Evolutionary conservation across 805 yeast genomes (phyloP).

Genomic region (Cyberlindnera euphorbiae): DNA sequence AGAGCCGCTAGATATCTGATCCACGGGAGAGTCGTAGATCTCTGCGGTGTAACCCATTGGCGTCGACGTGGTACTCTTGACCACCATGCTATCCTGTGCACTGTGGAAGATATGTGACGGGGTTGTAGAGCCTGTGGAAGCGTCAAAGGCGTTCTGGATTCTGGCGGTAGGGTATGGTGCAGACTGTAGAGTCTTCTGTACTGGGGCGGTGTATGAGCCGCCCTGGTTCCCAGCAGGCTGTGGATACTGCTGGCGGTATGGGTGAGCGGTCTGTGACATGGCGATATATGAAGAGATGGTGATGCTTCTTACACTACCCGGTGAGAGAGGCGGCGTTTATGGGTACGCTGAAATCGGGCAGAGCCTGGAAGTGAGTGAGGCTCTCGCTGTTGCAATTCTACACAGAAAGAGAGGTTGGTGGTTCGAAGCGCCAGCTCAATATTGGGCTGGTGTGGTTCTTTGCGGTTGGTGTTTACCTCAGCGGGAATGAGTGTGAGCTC

Average conservation of each 20-base stretch:
- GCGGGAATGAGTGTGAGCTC: too few species aligned
- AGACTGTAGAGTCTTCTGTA: not conserved
- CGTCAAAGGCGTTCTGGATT: not conserved
- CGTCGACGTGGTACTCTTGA: too few species aligned
- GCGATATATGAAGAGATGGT: not conserved
- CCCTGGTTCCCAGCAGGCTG: not conserved
- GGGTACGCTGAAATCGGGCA: not conserved
- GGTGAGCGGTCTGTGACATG: slow-evolving; percentile 1
- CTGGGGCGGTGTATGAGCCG: not conserved
- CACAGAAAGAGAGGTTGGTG: too few species aligned
- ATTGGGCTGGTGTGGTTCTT: too few species aligned
- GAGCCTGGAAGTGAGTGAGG: too few species aligned
- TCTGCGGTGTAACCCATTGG: too few species aligned
- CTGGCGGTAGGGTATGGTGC: not conserved
- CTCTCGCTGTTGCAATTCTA: not conserved
- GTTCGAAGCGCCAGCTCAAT: too few species aligned
- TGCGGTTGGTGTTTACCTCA: too few species aligned
- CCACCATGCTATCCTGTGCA: not conserved
- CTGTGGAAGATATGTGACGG: not conserved
- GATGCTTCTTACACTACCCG: too few species aligned
- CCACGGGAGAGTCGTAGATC: too few species aligned
- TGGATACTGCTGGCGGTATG: not conserved
- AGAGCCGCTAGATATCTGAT: too few species aligned
- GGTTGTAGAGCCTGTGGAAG: not conserved
- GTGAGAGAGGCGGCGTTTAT: too few species aligned